phyloP scores from a whole-genome alignment of 768 basidiomycete species.

The Leucocoprinus birnbaumii region DNA sequence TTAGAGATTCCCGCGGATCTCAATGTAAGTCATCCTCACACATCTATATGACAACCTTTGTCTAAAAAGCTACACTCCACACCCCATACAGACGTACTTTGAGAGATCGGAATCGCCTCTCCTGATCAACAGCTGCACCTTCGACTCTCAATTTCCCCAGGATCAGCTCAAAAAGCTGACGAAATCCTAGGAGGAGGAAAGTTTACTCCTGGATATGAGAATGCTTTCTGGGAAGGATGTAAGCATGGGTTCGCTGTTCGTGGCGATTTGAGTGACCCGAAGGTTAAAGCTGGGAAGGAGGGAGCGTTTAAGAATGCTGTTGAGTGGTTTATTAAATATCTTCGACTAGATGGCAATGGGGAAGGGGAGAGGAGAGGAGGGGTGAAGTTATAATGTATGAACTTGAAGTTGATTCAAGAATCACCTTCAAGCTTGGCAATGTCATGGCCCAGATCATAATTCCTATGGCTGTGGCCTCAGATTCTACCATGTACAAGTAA shows the following conservation, averaged over 20 bases:
- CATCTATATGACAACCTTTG: no score
- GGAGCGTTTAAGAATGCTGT: constrained; percentile 58
- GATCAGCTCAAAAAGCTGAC: constrained; percentile 41
- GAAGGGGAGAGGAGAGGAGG: no score
- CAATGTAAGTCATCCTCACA: constrained; percentile 36
- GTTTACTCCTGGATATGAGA: constrained; percentile 47
- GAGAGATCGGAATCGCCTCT: constrained; percentile 47
- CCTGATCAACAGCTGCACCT: constrained; percentile 64
- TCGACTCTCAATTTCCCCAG: constrained; percentile 47
- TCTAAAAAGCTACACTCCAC: neutral
- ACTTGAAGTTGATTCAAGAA: no score
- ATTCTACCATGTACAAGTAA: no score
- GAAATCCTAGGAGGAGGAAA: constrained; percentile 44
- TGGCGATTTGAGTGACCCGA: constrained; percentile 44
- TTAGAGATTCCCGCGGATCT: constrained; percentile 59
- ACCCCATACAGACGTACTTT: constrained; percentile 41
- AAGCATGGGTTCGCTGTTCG: constrained; percentile 54
- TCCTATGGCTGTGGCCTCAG: no score
- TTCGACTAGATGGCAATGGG: constrained; percentile 36
- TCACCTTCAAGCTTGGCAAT: no score
- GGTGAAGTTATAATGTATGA: no score
- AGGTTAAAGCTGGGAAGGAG: constrained; percentile 60
- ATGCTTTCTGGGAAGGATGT: constrained; percentile 44
- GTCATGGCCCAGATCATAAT: no score
- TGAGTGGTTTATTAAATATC: constrained; percentile 46